Base-by-base conservation (phyloP, 495 filamentous ascomycete species). In the Sabuloglossum arenarium region DNA sequence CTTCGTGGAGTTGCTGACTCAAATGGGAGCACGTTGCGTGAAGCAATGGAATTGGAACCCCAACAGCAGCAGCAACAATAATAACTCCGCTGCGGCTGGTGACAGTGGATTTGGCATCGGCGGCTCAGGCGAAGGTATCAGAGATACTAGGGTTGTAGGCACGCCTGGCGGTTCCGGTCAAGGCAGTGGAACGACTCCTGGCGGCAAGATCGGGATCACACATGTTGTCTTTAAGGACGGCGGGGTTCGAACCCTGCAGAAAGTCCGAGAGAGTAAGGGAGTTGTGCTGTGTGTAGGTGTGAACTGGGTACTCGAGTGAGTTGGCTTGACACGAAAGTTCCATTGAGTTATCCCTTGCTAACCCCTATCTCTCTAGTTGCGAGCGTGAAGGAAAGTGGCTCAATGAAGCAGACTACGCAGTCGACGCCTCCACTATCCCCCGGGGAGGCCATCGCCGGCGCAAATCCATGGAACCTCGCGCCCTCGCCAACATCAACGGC, bases 171-270 rank as follows among this genome's bases (percentile, higher is more conserved):
- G 34, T 28, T 53, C 32, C 14, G 21, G 54, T 23, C 34, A 56
- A 53, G 23, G 21, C 21, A 0, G 34, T 53, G n/a, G 14, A 23
- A 10, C 25, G 43, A 56, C 53, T 16, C 14, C 51, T 11, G 53
- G 67, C 19, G 60, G 67, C 10, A 86, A 81, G 64, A 72, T 93
- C 31, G 86, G 85, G 2, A 88, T 96, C 63, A 98, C 91, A 4
- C 91, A 98, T 62, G 85, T 98, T 0, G 80, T 98, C 1, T 98
- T 85, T 69, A 96, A 96, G 63, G 91, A 95, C 68, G 91, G 91
- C 43, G 82, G 82, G 9, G 79, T 86, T 55, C 77, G 84, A 32
- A 96, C 90, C 0, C 65, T 96, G 54, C 84, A 95, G 66, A 96
- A 94, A 66, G 86, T 93, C 8, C 74, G 80, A 54, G 75, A 84